Evolutionary conservation across 1,284 basidiomycete genomes (phyloP).

Genomic region (Moesziomyces sp.): DNA sequence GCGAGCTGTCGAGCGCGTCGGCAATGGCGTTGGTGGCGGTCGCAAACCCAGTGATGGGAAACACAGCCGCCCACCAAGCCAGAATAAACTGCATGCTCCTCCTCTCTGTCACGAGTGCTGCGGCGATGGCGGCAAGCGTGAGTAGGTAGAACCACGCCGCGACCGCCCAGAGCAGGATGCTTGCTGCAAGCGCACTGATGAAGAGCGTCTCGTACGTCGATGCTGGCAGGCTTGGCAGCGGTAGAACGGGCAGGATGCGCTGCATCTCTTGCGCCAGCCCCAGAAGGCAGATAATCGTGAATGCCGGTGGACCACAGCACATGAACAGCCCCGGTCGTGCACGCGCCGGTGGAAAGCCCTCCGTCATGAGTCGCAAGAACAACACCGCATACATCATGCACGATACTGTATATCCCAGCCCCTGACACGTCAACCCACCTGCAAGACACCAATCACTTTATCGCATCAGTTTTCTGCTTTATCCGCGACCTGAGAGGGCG

Average conservation of each 20-base stretch:
- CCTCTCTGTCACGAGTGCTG: background rate
- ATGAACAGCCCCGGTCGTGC: constrained; percentile 40
- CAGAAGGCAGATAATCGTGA: constrained; percentile 40
- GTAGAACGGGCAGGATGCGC: constrained; percentile 11
- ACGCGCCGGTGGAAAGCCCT: constrained; percentile 17
- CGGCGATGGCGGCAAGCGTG: constrained; percentile 18
- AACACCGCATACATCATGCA: constrained; percentile 43
- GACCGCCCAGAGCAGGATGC: constrained; percentile 34
- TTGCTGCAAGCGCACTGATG: constrained; percentile 4
- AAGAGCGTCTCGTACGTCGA: constrained; percentile 8
- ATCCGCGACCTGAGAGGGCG: background rate
- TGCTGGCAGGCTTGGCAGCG: background rate
- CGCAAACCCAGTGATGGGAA: constrained; percentile 35
- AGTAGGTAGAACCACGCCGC: constrained; percentile 36
- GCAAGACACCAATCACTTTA: background rate
- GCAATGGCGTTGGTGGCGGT: constrained; percentile 26
- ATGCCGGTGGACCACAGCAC: constrained; percentile 40
- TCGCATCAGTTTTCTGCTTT: background rate
- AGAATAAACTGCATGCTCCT: constrained; percentile 31
- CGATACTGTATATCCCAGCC: constrained; percentile 28
- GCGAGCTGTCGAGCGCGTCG: constrained; percentile 4
- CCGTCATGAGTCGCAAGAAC: constrained; percentile 33
- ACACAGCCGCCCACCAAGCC: constrained; percentile 47
- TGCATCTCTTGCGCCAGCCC: constrained; percentile 10
- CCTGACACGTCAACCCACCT: constrained; percentile 37